A percentile compares a stretch with the other conserved stretches of the same genome.
These are phyloP conservation scores for Nitzschia sp. DNA, from an alignment of 108 stramenopile genomes.

Conservation along the genomic window DNA sequence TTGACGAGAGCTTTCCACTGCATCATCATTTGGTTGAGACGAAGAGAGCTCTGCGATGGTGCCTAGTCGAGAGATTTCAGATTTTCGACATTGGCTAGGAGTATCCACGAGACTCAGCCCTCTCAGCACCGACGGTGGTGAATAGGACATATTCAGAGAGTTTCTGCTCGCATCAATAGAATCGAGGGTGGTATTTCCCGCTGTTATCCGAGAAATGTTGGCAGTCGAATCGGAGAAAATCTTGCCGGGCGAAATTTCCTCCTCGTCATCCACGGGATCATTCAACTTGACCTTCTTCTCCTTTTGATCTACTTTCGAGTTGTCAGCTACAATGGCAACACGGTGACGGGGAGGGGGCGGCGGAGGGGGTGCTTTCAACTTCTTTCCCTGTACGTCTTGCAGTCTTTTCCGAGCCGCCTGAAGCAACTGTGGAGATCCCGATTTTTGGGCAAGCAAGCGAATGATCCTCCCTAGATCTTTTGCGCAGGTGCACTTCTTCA, in stretches of 20 bases:
- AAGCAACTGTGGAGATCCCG: constrained; percentile 26
- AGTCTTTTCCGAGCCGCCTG: constrained; percentile 18
- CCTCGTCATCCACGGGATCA: neutral
- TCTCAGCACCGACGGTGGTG: constrained; percentile 26
- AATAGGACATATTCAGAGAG: constrained; percentile 32
- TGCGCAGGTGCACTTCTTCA: constrained; percentile 10
- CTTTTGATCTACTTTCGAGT: neutral
- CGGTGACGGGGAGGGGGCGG: constrained; percentile 6
- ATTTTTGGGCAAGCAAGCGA: constrained; percentile 9
- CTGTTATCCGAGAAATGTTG: constrained; percentile 35
- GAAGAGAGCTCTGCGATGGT: constrained; percentile 23
- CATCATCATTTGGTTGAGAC: neutral
- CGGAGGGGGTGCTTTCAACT: neutral
- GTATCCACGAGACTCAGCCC: constrained; percentile 27
- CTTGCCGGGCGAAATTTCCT: neutral
- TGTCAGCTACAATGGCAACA: neutral
- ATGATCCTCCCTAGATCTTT: constrained; percentile 20
- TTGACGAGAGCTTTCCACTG: neutral
- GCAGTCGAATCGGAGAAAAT: constrained; percentile 12
- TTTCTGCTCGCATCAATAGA: constrained; percentile 33
- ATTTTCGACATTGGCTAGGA: neutral
- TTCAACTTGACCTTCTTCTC: neutral
- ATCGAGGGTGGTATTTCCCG: constrained; percentile 33
- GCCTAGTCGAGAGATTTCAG: constrained; percentile 4
- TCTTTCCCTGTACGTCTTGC: neutral